A percentile compares a stretch with the other conserved stretches of the same genome.
Evolutionary conservation across 441 rosid species (phyloP).

Genomic region (Eruca vesicaria): DNA sequence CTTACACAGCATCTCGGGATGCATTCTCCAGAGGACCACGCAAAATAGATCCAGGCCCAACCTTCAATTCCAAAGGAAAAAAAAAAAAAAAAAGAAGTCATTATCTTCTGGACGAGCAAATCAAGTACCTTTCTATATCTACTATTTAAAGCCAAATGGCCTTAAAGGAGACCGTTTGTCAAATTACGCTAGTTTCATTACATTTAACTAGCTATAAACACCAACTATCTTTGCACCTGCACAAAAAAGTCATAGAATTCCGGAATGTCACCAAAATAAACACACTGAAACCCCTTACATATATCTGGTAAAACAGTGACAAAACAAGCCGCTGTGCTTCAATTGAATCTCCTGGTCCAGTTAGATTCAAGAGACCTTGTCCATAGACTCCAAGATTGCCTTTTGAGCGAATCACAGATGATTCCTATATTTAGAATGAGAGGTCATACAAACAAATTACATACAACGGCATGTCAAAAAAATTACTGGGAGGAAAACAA

Average conservation of each 20-base stretch:
- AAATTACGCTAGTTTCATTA: conserved; percentile 2
- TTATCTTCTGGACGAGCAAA: conserved; percentile 6
- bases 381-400: conserved; percentile 98
- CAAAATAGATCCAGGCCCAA: conserved; percentile 89
- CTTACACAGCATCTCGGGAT: conserved; percentile 84
- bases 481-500: conserved; percentile 10
- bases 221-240: background rate
- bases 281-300: conserved; percentile 57
- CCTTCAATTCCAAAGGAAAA: conserved; percentile 46
- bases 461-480: background rate
- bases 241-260: conserved; percentile 14
- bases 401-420: conserved; percentile 92
- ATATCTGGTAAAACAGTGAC: conserved; percentile 82
- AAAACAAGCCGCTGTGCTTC: conserved; percentile 97
- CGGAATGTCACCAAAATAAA: conserved; percentile 23
- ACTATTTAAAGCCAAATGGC: conserved; percentile 3
- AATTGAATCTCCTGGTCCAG: conserved; percentile 90
- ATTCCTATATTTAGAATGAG: conserved; percentile 52
- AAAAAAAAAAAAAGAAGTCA: conserved; percentile 5
- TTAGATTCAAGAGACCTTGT: conserved; percentile 90
- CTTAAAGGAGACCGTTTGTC: conserved; percentile 1
- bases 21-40: conserved; percentile 93
- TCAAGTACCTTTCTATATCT: conserved; percentile 15
- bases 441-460: conserved; percentile 20
- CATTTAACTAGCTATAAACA: conserved; percentile 19